Evolutionary conservation across 2,329 filamentous ascomycete species (phyloP).

Genomic region (Nemania serpens): DNA sequence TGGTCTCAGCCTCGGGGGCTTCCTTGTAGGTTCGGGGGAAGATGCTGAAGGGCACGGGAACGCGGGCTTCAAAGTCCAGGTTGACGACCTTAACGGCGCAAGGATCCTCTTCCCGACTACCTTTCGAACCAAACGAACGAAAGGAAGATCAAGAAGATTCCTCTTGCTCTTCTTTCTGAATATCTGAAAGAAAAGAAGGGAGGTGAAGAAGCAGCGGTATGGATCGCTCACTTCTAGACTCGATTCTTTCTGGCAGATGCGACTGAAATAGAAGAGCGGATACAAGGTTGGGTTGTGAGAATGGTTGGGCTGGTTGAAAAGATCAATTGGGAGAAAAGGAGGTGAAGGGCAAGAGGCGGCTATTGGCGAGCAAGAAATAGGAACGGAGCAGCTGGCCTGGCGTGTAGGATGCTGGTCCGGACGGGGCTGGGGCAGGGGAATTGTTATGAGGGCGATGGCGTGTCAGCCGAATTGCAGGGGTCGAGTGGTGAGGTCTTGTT

Average conservation of each 20-base stretch:
- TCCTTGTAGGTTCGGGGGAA: constrained; percentile 96
- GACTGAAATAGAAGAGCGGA: constrained; percentile 43
- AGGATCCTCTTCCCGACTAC: constrained; percentile 52
- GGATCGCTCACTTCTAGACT: constrained; percentile 42
- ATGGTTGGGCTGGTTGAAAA: constrained; percentile 28
- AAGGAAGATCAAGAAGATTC: constrained; percentile 69
- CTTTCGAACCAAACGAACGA: constrained; percentile 52
- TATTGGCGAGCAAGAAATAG: constrained; percentile 43
- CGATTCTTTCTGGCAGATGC: constrained; percentile 41
- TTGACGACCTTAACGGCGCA: constrained; percentile 76
- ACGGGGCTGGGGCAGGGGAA: constrained; percentile 17
- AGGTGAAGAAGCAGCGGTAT: constrained; percentile 44
- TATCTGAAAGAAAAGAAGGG: constrained; percentile 49
- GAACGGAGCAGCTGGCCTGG: constrained; percentile 29
- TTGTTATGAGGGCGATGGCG: constrained; percentile 35
- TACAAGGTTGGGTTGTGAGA: constrained; percentile 39
- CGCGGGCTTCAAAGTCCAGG: constrained; percentile 99
- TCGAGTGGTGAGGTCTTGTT: constrained; percentile 36
- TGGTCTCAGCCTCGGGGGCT: constrained; percentile 53
- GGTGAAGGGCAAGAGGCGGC: constrained; percentile 40
- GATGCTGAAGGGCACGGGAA: constrained; percentile 99
- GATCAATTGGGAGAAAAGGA: constrained; percentile 40
- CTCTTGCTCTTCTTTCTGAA: constrained; percentile 65
- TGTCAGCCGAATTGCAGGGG: constrained; percentile 34
- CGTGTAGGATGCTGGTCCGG: constrained; percentile 6